Conservation (phyloP, 2,329 filamentous ascomycete genomes). For the Chrysoporthe austroafricana region DNA sequence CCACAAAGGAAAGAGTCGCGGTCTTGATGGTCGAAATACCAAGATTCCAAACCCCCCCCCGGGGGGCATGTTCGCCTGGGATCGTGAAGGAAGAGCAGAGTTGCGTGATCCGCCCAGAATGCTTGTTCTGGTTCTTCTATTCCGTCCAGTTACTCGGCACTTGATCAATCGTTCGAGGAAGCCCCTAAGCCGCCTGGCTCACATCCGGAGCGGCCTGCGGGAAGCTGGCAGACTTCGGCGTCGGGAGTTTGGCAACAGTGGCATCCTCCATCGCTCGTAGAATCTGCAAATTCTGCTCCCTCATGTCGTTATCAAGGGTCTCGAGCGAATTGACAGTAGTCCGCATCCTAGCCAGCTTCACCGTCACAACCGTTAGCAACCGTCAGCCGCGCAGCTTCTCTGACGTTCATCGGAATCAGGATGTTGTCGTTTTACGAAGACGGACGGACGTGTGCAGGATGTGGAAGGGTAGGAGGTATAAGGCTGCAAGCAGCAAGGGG, state of each 20-base stretch:
- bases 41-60: background rate
- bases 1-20: background rate
- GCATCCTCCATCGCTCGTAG: slow-evolving; percentile 27
- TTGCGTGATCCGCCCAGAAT: background rate
- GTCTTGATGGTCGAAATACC: background rate
- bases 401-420: slow-evolving; percentile 12
- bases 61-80: background rate
- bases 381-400: slow-evolving; percentile 13
- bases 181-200: slow-evolving; percentile 22
- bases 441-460: slow-evolving; percentile 24
- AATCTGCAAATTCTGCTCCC: slow-evolving; percentile 27
- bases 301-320: slow-evolving; percentile 28
- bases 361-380: slow-evolving; percentile 24
- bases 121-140: background rate
- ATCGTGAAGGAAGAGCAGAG: background rate
- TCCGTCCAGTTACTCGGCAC: background rate
- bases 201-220: slow-evolving; percentile 13
- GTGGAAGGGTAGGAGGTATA: slow-evolving; percentile 28
- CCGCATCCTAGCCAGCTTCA: slow-evolving; percentile 29
- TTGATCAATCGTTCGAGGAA: background rate
- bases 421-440: background rate
- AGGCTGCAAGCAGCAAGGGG: slow-evolving; percentile 50
- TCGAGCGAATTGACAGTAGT: slow-evolving; percentile 26
- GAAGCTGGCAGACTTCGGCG: background rate
- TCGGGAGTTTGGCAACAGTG: slow-evolving; percentile 23